phyloP scores from a whole-genome alignment of 169 alveolate species.

The Plasmodium coatneyi region DNA sequence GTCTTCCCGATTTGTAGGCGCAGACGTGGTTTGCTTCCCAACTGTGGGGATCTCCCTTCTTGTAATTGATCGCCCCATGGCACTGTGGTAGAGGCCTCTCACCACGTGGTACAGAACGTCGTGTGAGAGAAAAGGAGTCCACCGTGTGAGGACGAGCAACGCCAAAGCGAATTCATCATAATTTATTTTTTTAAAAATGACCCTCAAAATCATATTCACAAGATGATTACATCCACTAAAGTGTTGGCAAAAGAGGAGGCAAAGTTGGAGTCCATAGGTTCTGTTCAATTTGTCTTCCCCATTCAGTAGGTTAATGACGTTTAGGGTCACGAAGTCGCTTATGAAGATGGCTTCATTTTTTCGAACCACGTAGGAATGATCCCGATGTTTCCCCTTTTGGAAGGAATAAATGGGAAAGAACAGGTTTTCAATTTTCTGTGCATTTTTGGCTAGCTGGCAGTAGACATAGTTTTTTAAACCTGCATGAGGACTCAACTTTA shows the following conservation, averaged over 20 bases:
- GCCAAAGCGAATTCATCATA: constrained; percentile 36
- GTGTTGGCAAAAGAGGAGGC: constrained; percentile 8
- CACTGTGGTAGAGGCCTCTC: not conserved
- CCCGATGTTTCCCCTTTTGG: constrained; percentile 27
- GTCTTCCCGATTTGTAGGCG: not conserved
- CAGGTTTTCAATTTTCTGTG: not conserved
- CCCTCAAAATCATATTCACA: not conserved
- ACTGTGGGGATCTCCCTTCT: not conserved
- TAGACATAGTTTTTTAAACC: constrained; percentile 43
- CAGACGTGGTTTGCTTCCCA: not conserved
- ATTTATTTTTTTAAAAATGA: constrained; percentile 13
- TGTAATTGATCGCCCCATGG: not conserved
- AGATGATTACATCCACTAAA: constrained; percentile 13
- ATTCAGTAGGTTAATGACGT: constrained; percentile 22
- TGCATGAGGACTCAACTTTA: constrained; percentile 32
- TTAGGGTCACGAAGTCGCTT: not conserved
- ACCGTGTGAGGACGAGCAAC: not conserved
- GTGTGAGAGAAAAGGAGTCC: constrained; percentile 14
- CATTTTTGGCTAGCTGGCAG: constrained; percentile 18
- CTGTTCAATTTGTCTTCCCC: constrained; percentile 4
- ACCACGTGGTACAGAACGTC: constrained; percentile 37
- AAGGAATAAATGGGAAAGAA: not conserved
- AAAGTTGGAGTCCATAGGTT: constrained; percentile 4
- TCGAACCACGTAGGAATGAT: constrained; percentile 20
- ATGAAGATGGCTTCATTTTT: constrained; percentile 54